Conservation (phyloP, 257 asterid genomes). For the Solanum sejunctum region DNA sequence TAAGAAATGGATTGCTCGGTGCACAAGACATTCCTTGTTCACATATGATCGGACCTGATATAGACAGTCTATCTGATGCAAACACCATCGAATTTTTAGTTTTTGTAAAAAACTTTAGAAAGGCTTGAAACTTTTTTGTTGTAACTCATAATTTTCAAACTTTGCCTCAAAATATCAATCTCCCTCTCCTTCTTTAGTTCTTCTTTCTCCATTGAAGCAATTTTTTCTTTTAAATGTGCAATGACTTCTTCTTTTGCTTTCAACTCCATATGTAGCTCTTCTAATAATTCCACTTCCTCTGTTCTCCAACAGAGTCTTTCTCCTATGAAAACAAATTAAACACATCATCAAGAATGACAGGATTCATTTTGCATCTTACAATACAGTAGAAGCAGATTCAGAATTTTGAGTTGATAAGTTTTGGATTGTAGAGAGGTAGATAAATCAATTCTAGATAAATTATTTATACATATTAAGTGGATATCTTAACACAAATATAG, state of each 20-base stretch:
- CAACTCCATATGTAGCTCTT: constrained; percentile 15
- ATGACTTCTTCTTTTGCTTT: constrained; percentile 44
- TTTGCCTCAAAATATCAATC: constrained; percentile 63
- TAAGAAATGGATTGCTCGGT: neutral
- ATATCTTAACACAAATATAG: neutral
- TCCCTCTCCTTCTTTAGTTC: constrained; percentile 56
- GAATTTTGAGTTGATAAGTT: neutral
- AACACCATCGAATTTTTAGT: neutral
- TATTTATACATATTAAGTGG: neutral
- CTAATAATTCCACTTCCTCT: constrained; percentile 27
- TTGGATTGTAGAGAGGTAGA: rapidly evolving
- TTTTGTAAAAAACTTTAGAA: neutral
- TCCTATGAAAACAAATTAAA: constrained; percentile 18
- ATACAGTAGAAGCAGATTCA: neutral
- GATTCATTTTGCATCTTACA: neutral
- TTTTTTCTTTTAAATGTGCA: constrained; percentile 29
- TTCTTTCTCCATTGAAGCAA: constrained; percentile 43
- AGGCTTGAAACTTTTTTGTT: constrained; percentile 12
- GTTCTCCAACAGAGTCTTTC: constrained; percentile 32
- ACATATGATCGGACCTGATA: neutral
- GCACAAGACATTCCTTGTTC: neutral
- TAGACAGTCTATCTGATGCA: neutral
- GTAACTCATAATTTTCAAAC: constrained; percentile 66
- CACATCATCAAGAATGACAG: neutral
- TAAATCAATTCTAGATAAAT: neutral